Evolutionary conservation across 1,284 basidiomycete genomes (phyloP), one percentile per base, ranked within the genome.

Genomic region (Cutaneotrichosporon cyanovorans): DNA sequence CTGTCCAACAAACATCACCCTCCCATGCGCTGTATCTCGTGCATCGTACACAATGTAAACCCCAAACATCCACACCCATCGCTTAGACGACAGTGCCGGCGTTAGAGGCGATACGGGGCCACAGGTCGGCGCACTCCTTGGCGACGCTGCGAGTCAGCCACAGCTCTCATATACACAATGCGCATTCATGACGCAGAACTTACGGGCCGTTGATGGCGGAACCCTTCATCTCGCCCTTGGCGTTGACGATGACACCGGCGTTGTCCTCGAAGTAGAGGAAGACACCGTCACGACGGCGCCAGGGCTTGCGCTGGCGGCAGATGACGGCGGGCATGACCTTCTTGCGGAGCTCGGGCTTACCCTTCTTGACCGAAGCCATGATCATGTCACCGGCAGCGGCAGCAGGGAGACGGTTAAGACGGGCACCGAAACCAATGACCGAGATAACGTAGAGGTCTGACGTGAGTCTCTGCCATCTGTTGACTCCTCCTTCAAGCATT

Each of bases 151-250:
- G 5, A 21, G 41, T 50, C 25, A 57, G 48, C 37, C n/a, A 15
- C 15, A 5, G 14, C 15, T 6, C n/a, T 90, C 88, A 14, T 23
- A 32, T n/a, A n/a, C n/a, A n/a, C n/a, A n/a, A n/a, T n/a, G n/a
- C n/a, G n/a, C n/a, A n/a, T n/a, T n/a, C n/a, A 15, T 9, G 6
- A 22, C 33, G 5, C 21, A 11, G 12, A 20, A 66, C 66, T 64
- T 55, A 68, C 66, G 93, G 95, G 60, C 93, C 93, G 58, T 93
- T 92, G 75, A 99, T 98, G 63, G 92, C 90, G 50, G 87, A 91
- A 52, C 93, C 93, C 81, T 99, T 99, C 93, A 99, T 98, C 79
- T 99, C 93, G 69, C 95, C 93, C 82, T 97, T 97, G 68, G 89
- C 87, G 80, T 97, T 97, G 68, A 91, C 88, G 58, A 93, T 92